Base-by-base conservation (phyloP, 176 grass and related monocot species). In the Lolium multiflorum region DNA sequence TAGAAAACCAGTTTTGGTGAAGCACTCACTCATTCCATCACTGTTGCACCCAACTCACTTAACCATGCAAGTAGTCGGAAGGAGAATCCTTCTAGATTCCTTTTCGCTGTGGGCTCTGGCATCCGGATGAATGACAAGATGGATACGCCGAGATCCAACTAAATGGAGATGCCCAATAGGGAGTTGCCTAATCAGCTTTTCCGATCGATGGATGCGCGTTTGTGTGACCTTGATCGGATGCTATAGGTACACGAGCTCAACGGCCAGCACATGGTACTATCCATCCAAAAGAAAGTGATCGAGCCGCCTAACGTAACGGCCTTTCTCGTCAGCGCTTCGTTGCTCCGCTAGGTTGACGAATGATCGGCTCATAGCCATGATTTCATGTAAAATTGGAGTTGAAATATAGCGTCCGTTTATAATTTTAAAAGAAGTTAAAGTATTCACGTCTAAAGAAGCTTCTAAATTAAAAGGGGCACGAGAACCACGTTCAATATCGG, bases 31-130 rank as follows among this genome's bases (percentile, higher is more conserved):
- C 62, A 7, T 20, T 58, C 66, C n/a, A 11, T 24, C 77, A 10
- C 72, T 35, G 52, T 71, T 65, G 44, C 21, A 55, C 81, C 54
- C 11, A 64, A 28, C 50, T 24, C 20, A 25, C 28, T 46, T 20
- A 71, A 71, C 63, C 6, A 1, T 54, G 28, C 63, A 7, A 20
- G 9, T 3, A 14, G 18, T 55, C 15, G 28, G 20, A 65, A 7
- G 16, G 5, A 20, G 18, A 83, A 75, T 69, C 76, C 76, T 87
- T 91, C 75, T 87, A 84, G 89, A 87, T 76, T 76, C 59, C 76
- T 68, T 80, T 74, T 28, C 8, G 25, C 4, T 77, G 20, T 81
- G 75, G 59, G 41, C 20, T 41, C 59, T 64, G 49, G 41, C 59
- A 51, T 62, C 44, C 28, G 13, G 46, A 37, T 12, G 83, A 41